Conservation (phyloP, 2,329 filamentous ascomycete species). For the Colletotrichum lentis region DNA sequence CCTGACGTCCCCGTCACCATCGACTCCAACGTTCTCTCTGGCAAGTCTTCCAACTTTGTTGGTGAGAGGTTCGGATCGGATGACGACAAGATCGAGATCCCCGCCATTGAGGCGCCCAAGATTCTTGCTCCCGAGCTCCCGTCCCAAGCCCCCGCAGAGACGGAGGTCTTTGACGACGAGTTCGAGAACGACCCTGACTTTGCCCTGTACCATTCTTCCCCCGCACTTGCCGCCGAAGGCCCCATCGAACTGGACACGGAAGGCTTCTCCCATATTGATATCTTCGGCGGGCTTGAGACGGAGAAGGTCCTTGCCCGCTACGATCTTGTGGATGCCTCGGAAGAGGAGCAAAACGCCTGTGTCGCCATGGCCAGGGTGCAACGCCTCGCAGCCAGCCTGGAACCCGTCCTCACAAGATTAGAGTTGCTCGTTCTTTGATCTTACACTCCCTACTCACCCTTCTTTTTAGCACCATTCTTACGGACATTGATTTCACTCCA, state of each 20-base stretch:
- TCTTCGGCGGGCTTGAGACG: slow-evolving; percentile 64
- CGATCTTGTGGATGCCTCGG: slow-evolving; percentile 68
- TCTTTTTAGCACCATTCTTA: slow-evolving; percentile 12
- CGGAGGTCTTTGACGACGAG: slow-evolving; percentile 57
- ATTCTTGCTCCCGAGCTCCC: slow-evolving; percentile 44
- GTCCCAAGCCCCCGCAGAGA: slow-evolving; percentile 40
- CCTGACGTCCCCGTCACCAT: slow-evolving; percentile 70
- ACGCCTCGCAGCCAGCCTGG: slow-evolving; percentile 55
- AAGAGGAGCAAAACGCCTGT: slow-evolving; percentile 56
- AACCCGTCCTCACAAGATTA: slow-evolving; percentile 49
- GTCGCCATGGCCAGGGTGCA: slow-evolving; percentile 60
- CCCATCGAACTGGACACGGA: slow-evolving; percentile 55
- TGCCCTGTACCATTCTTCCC: slow-evolving; percentile 63
- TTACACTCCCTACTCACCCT: slow-evolving; percentile 9
- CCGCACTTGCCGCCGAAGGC: slow-evolving; percentile 42
- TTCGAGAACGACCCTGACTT: slow-evolving; percentile 71
- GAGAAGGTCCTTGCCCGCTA: slow-evolving; percentile 72
- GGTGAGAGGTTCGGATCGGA: slow-evolving; percentile 55
- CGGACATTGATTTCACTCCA: slow-evolving; percentile 19
- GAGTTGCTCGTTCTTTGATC: slow-evolving; percentile 40
- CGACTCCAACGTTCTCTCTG: slow-evolving; percentile 70
- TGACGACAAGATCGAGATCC: slow-evolving; percentile 65
- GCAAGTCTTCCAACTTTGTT: slow-evolving; percentile 70
- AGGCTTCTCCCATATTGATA: slow-evolving; percentile 50
- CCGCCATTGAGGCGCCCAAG: slow-evolving; percentile 60